These are phyloP conservation scores for Ustilago esculenta DNA, from an alignment of 1,284 basidiomycete species.

Conservation along the genomic window DNA sequence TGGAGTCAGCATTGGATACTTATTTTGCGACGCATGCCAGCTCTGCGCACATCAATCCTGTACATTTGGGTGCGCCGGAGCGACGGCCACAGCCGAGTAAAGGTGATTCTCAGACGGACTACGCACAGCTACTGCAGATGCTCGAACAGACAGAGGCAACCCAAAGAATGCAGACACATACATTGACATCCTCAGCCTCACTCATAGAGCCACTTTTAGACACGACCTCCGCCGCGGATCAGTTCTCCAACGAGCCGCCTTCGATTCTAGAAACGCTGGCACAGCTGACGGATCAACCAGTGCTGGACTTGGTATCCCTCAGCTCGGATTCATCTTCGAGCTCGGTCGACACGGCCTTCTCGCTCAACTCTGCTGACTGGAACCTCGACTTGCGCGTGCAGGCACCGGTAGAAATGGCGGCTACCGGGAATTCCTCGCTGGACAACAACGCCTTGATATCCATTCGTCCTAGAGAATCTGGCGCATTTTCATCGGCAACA, in stretches of 20 bases:
- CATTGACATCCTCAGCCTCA: too few species aligned
- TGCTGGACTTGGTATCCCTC: not conserved
- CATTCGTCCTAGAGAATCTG: too few species aligned
- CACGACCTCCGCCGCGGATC: not conserved
- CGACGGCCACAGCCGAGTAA: too few species aligned
- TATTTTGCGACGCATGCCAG: too few species aligned
- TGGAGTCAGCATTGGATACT: constrained; percentile 8
- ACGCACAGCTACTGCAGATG: constrained; percentile 8
- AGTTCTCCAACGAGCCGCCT: constrained; percentile 1
- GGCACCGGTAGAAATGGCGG: too few species aligned
- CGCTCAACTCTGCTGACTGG: constrained; percentile 19
- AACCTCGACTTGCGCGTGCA: not conserved
- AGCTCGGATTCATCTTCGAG: constrained; percentile 10
- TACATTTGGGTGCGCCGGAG: too few species aligned
- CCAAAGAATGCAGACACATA: too few species aligned
- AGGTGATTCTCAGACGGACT: not conserved
- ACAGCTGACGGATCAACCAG: constrained; percentile 8
- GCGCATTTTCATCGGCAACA: constrained; percentile 2
- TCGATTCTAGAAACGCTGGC: constrained; percentile 12
- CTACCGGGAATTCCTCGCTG: too few species aligned
- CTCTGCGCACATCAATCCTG: too few species aligned
- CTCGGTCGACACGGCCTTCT: constrained; percentile 19
- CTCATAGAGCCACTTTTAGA: not conserved
- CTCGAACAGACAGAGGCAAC: not conserved
- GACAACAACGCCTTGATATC: too few species aligned